Base-by-base conservation (phyloP, 441 rosid species). In the Aquilaria agallochum region DNA sequence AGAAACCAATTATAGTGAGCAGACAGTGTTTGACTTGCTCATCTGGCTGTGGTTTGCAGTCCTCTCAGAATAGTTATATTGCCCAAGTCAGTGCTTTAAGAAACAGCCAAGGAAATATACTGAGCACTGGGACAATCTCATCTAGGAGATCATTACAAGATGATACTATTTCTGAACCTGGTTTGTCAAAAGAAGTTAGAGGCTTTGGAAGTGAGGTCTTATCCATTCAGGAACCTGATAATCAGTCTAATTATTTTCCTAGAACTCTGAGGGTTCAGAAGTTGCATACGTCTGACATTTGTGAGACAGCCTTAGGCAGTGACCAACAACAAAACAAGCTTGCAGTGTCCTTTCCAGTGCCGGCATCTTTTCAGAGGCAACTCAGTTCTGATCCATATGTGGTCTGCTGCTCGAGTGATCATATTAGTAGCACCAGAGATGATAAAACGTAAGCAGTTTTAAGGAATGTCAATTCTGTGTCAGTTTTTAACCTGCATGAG, bases 101-200 rank as follows among this genome's bases (percentile, higher is more conserved):
- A 78, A 83, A 79, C 64, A 70, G 77, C 36, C 90, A 94, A 63
- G 97, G 97, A 65, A 90, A 89, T 70, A 67, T 91, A 31, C 68
- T 91, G 56, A 80, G 89, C 64, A 71, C 74, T 11, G 80, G 81
- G 59, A 79, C 68, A 40, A 68, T 77, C 57, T 72, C 77, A 42
- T 74, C 84, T 45, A 75, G 58, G 60, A 53, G 81, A 76, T 78
- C 84, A 63, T 58, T 68, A 53, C 62, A 52, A 15, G 76, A 73
- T 33, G 80, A 68, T 70, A 32, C 73, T 32, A 73, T 53, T 50
- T 58, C 42, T 68, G 72, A 54, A 58, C 67, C 48, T 65, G 69
- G 68, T 66, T 68, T 77, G 55, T 62, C 73, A 2, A 66, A 52
- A 61, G 77, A 68, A 51, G 65, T 63, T 44, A 63, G 52, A 61